These are phyloP conservation scores for Sanghuangporus weigelae DNA, from an alignment of 1,284 basidiomycete species.

Conservation along the genomic window DNA sequence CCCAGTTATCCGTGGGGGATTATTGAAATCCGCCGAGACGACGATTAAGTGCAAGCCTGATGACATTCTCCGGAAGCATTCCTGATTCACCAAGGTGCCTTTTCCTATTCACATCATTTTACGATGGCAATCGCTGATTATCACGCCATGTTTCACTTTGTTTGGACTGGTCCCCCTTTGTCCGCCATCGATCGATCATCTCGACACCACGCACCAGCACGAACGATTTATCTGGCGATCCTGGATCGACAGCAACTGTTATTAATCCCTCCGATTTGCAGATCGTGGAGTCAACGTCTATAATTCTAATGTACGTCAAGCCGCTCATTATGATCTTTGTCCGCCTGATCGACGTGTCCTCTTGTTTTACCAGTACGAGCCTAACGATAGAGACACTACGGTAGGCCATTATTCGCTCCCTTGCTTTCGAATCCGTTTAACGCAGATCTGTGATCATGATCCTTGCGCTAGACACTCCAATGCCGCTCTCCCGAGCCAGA, in stretches of 20 bases:
- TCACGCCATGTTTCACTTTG: not conserved
- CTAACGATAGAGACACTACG: constrained; percentile 7
- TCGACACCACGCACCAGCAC: not conserved
- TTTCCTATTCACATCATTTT: not conserved
- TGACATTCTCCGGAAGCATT: not conserved
- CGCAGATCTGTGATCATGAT: not conserved
- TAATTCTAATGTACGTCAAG: constrained; percentile 18
- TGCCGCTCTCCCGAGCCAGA: constrained; percentile 8
- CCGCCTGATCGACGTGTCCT: not conserved
- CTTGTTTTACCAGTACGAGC: constrained; percentile 12
- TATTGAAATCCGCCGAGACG: not conserved
- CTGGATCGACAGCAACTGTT: not conserved
- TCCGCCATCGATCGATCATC: not conserved
- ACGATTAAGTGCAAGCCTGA: not conserved
- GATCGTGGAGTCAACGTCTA: constrained; percentile 16
- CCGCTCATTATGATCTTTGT: not conserved
- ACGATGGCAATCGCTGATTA: not conserved
- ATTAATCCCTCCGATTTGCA: not conserved
- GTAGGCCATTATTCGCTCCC: not conserved
- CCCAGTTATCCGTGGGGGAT: not conserved
- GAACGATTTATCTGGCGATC: not conserved
- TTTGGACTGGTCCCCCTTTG: not conserved
- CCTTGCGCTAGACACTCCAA: constrained; percentile 5
- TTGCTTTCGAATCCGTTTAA: not conserved
- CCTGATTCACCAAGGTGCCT: not conserved